Percentiles rank a stretch among this genome's conserved stretches.
phyloP scores from a whole-genome alignment of 768 basidiomycete species.

The Tricholoma flavovirens region DNA sequence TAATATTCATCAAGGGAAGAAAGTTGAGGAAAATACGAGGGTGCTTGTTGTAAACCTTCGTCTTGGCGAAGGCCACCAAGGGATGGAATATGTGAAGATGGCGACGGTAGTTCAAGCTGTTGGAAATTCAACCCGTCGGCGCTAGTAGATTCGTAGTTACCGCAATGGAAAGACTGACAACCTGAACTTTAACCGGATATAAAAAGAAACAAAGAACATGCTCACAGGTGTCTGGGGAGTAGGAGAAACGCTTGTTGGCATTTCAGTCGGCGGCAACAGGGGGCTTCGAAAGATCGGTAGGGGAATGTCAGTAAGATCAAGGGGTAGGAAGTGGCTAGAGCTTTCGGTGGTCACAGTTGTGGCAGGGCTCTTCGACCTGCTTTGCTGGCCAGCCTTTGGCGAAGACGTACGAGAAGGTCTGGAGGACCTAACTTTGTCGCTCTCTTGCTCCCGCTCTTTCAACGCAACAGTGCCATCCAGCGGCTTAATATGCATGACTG shows the following conservation, averaged over 20 bases:
- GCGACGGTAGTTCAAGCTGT: not conserved
- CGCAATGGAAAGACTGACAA: not conserved
- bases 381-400: not conserved
- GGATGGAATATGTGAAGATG: not conserved
- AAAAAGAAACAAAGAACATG: not conserved
- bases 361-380: not conserved
- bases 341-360: not conserved
- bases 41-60: not conserved
- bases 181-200: not conserved
- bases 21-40: not conserved
- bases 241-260: constrained; percentile 2
- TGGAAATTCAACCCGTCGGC: no score
- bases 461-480: not conserved
- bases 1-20: not conserved
- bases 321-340: not conserved
- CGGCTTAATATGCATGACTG: constrained; percentile 30
- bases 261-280: constrained; percentile 20
- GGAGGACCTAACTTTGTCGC: not conserved
- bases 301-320: constrained; percentile 4
- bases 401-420: not conserved
- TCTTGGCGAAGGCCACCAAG: not conserved
- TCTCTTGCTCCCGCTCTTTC: not conserved
- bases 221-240: constrained; percentile 1
- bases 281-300: constrained; percentile 24
- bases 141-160: not conserved